Evolutionary conservation across 2,329 filamentous ascomycete genomes (phyloP).

Genomic region (Cercospora nicotianae): DNA sequence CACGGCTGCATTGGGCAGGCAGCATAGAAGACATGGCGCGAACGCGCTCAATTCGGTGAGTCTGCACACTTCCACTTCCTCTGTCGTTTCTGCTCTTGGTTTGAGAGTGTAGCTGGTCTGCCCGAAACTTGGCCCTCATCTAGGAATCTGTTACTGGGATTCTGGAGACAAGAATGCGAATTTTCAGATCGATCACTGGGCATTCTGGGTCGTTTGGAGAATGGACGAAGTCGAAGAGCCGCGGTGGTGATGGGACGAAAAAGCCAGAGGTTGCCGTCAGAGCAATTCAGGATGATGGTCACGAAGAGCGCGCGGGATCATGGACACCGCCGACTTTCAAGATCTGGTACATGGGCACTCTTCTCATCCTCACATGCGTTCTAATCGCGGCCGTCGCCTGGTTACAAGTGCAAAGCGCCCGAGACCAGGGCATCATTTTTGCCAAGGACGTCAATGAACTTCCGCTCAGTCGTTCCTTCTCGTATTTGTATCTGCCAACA

Average conservation of each 20-base stretch:
- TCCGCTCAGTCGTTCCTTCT: conserved; percentile 40
- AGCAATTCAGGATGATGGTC: background rate
- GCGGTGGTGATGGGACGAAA: background rate
- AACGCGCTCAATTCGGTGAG: background rate
- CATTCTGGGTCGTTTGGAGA: background rate
- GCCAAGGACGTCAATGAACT: conserved; percentile 42
- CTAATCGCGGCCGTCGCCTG: conserved; percentile 51
- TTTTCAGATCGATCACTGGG: background rate
- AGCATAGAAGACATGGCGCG: conserved; percentile 7
- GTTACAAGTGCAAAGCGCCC: conserved; percentile 43
- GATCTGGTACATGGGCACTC: conserved; percentile 40
- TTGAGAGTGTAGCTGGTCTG: conserved; percentile 10
- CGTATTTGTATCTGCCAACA: conserved; percentile 56
- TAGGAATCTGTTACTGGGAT: background rate
- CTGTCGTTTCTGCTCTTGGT: background rate
- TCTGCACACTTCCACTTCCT: background rate
- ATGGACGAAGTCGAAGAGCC: background rate
- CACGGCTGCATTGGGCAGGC: conserved; percentile 16
- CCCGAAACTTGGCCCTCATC: background rate
- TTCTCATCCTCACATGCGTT: conserved; percentile 37
- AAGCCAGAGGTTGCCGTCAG: background rate
- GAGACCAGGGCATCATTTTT: conserved; percentile 46
- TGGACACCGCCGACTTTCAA: conserved; percentile 46
- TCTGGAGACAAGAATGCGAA: background rate
- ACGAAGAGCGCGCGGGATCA: background rate